Conservation (phyloP, 352 stramenopile species). For the Achlya hypogyna region DNA sequence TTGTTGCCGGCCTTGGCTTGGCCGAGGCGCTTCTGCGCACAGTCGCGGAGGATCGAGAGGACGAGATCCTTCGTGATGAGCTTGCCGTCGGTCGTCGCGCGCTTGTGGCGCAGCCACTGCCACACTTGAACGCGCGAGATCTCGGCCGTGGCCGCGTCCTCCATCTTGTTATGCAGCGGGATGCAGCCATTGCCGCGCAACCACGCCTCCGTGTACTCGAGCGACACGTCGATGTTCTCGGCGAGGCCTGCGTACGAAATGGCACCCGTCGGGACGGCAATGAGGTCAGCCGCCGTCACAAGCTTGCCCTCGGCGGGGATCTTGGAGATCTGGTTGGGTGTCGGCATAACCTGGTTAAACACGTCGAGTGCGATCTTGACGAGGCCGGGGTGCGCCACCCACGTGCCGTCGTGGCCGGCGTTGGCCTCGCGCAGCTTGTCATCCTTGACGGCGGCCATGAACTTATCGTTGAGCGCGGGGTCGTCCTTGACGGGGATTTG, state of each 20-base stretch:
- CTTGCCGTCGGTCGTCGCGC: slow-evolving; percentile 59
- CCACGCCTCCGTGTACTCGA: slow-evolving; percentile 93
- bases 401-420: slow-evolving; percentile 93
- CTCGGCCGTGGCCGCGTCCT: slow-evolving; percentile 91
- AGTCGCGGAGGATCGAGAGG: slow-evolving; percentile 50
- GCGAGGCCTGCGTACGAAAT: slow-evolving; percentile 83
- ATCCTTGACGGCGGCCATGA: slow-evolving; percentile 81
- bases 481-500: slow-evolving; percentile 94
- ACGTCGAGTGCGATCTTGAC: slow-evolving; percentile 88
- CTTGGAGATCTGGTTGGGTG: slow-evolving; percentile 86
- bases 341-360: slow-evolving; percentile 92
- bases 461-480: slow-evolving; percentile 76
- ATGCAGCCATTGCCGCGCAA: slow-evolving; percentile 90
- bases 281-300: slow-evolving; percentile 25
- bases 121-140: slow-evolving; percentile 92
- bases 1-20: slow-evolving; percentile 43
- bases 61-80: slow-evolving; percentile 57
- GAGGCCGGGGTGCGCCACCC: slow-evolving; percentile 93
- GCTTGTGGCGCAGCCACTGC: slow-evolving; percentile 81
- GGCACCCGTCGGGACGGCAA: slow-evolving; percentile 41
- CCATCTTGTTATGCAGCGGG: slow-evolving; percentile 92
- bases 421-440: slow-evolving; percentile 88
- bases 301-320: slow-evolving; percentile 46
- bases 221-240: slow-evolving; percentile 87
- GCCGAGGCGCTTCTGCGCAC: slow-evolving; percentile 45